These are phyloP conservation scores for Mycocalia duriaeana DNA, from an alignment of 1,284 basidiomycete species.

Conservation along the genomic window DNA sequence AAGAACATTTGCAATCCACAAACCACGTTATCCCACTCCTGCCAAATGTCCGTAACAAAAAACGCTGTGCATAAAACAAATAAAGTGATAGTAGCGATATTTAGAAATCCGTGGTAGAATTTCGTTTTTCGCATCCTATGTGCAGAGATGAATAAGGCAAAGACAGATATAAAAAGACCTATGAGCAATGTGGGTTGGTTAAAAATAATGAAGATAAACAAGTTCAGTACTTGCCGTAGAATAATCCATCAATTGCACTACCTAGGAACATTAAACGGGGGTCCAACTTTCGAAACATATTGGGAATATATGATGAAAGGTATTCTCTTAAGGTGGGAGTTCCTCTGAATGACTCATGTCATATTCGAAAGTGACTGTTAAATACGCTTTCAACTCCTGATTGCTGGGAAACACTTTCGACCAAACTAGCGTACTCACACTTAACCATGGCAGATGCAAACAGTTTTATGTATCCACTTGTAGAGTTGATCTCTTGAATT, in stretches of 20 bases:
- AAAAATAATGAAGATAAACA: not conserved
- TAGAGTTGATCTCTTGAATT: too few relatives aligned
- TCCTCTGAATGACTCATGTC: too few relatives aligned
- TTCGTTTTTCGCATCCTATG: not conserved
- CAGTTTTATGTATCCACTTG: too few relatives aligned
- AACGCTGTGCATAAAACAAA: not conserved
- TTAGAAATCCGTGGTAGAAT: not conserved
- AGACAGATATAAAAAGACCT: not conserved
- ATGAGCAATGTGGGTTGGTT: not conserved
- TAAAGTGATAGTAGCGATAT: not conserved
- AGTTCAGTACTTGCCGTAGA: not conserved
- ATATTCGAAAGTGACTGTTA: slow-evolving; percentile 1
- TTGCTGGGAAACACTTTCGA: too few relatives aligned
- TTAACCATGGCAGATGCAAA: too few relatives aligned
- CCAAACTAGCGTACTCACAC: too few relatives aligned
- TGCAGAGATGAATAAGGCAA: not conserved
- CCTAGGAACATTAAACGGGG: slow-evolving; percentile 35
- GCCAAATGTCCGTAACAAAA: not conserved
- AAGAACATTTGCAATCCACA: not conserved
- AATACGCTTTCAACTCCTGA: not conserved
- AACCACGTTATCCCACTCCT: not conserved
- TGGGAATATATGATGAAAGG: not conserved
- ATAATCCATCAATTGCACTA: not conserved
- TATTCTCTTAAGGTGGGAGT: not conserved
- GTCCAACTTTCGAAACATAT: slow-evolving; percentile 33